Evolutionary conservation across 768 basidiomycete genomes (phyloP).

Genomic region (Lentinula sp.): DNA sequence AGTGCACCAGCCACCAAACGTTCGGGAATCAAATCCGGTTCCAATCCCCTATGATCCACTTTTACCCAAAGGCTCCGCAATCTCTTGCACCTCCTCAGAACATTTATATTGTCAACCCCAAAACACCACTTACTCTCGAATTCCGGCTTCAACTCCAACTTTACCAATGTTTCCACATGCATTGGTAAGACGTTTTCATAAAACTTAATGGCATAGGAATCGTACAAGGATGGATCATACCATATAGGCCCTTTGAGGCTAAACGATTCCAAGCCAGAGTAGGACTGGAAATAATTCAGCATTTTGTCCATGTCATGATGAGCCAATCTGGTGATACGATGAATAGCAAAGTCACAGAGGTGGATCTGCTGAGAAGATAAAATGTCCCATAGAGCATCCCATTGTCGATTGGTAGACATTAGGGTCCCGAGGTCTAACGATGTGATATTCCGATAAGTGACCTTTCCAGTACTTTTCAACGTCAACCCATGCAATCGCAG

Average conservation of each 20-base stretch:
- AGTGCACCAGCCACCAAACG: neutral
- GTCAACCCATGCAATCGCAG: neutral
- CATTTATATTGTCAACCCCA: neutral
- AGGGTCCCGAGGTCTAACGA: neutral
- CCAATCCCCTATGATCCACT: neutral
- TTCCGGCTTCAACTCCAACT: neutral
- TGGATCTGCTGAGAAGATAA: neutral
- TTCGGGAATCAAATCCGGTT: neutral
- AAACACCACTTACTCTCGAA: constrained; percentile 1
- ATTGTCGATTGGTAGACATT: neutral
- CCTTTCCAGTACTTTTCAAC: neutral
- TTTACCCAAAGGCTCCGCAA: neutral
- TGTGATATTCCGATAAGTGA: neutral
- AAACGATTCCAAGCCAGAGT: constrained; percentile 1
- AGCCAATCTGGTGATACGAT: neutral
- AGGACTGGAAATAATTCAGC: neutral
- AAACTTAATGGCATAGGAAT: neutral
- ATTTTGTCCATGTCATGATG: neutral
- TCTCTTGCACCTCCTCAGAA: neutral
- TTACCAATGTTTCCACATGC: neutral
- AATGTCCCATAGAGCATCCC: neutral
- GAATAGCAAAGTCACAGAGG: neutral
- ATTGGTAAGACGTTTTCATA: neutral
- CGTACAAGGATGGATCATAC: neutral
- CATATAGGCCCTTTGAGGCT: neutral